phyloP scores from a whole-genome alignment of 202 grass and related monocot species.

The Cymbopogon flexuosus region DNA sequence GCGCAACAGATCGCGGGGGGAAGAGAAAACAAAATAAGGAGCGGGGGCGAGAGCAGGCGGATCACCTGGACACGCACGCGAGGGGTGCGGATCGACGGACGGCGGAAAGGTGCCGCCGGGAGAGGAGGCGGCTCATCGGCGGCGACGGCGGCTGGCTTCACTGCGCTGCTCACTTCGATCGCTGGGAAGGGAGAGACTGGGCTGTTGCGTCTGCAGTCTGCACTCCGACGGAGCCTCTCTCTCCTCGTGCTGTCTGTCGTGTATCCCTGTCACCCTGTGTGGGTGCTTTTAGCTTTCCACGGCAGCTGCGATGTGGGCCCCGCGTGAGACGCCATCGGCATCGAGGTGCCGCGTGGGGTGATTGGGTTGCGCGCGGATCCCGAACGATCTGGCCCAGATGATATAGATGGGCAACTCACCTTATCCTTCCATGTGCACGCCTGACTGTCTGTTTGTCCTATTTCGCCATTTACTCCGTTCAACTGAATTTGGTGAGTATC shows the following conservation, averaged over 20 bases:
- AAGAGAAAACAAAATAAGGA: neutral
- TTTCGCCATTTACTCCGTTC: neutral
- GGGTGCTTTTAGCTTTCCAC: constrained; percentile 25
- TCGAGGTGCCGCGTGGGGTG: neutral
- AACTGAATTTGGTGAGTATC: too few relatives aligned
- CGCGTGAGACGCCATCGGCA: neutral
- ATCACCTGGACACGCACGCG: constrained; percentile 40
- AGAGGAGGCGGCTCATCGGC: constrained; percentile 43
- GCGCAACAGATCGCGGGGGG: neutral
- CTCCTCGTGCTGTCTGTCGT: neutral
- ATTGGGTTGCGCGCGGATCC: constrained; percentile 6
- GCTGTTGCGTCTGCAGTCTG: neutral
- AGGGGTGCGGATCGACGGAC: neutral
- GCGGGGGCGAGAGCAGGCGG: neutral
- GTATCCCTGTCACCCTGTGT: neutral
- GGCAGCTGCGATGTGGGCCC: neutral
- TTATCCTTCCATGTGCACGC: neutral
- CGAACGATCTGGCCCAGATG: neutral
- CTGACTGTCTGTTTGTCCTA: neutral
- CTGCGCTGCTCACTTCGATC: neutral
- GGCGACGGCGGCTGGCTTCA: neutral
- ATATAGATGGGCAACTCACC: neutral
- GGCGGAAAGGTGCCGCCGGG: constrained; percentile 29
- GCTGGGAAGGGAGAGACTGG: neutral
- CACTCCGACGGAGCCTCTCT: neutral